Conservation (phyloP, 1,284 basidiomycete species). For the Mycena citricolor region DNA sequence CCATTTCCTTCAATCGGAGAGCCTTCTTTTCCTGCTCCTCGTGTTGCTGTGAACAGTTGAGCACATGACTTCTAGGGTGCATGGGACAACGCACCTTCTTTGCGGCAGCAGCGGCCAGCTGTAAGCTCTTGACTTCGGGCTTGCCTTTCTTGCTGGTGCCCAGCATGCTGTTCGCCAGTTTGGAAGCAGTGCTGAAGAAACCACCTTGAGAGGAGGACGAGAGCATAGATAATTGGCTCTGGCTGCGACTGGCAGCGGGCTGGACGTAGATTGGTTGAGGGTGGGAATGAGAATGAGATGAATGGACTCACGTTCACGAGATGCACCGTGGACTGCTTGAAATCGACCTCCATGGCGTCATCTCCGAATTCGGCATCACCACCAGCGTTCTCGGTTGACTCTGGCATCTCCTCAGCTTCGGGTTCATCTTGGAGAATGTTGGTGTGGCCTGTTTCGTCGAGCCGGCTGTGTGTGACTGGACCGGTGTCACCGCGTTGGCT, state of each 20-base stretch:
- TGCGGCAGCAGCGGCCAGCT: constrained; percentile 77
- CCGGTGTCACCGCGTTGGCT: constrained; percentile 44
- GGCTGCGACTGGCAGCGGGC: constrained; percentile 34
- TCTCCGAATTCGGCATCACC: constrained; percentile 36
- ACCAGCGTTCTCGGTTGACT: constrained; percentile 28
- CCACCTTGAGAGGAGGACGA: constrained; percentile 55
- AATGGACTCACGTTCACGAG: constrained; percentile 44
- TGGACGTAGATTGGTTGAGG: constrained; percentile 16
- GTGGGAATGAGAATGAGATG: constrained; percentile 5
- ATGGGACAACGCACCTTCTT: constrained; percentile 64
- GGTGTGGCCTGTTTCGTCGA: constrained; percentile 10
- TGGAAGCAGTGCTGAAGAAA: constrained; percentile 67
- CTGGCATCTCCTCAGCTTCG: constrained; percentile 16
- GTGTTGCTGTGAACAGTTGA: constrained; percentile 63
- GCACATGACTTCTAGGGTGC: constrained; percentile 8
- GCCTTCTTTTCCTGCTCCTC: constrained; percentile 81
- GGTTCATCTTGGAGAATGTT: constrained; percentile 13
- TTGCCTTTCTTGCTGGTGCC: constrained; percentile 68
- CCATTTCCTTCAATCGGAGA: constrained; percentile 73
- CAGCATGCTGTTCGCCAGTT: constrained; percentile 61
- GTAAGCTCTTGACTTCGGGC: constrained; percentile 78
- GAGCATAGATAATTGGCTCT: constrained; percentile 55
- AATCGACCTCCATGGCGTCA: constrained; percentile 37
- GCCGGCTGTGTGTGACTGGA: constrained; percentile 22
- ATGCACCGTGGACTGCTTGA: constrained; percentile 39